Conservation (phyloP, 2,329 filamentous ascomycete genomes). For the Calonectria ilicicola region DNA sequence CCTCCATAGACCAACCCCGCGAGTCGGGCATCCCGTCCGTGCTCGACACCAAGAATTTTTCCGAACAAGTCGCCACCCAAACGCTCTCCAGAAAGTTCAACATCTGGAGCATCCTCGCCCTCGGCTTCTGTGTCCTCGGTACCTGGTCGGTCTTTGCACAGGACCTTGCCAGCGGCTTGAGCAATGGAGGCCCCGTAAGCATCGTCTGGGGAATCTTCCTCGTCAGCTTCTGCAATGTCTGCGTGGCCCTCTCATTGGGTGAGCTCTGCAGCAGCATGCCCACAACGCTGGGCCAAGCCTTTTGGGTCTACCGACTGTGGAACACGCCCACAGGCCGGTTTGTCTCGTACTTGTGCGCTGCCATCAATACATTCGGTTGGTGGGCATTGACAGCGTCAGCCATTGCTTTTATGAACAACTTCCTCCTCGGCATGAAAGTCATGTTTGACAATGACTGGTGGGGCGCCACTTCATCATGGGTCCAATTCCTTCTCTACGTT, state of each 20-base stretch:
- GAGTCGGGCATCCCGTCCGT: background rate
- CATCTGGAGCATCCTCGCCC: constrained; percentile 65
- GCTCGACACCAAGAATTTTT: background rate
- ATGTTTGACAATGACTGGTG: constrained; percentile 63
- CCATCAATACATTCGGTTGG: constrained; percentile 71
- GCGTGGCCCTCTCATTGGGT: constrained; percentile 65
- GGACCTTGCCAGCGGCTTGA: constrained; percentile 57
- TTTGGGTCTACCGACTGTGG: constrained; percentile 58
- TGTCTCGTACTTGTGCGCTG: constrained; percentile 67
- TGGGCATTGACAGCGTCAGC: constrained; percentile 68
- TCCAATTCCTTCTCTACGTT: constrained; percentile 67
- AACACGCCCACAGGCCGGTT: constrained; percentile 58
- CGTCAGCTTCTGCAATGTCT: constrained; percentile 63
- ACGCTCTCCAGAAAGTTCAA: constrained; percentile 60
- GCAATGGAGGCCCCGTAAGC: constrained; percentile 63
- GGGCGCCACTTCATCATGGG: constrained; percentile 58
- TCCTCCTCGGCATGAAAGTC: constrained; percentile 66
- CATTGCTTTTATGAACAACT: constrained; percentile 68
- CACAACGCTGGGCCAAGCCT: constrained; percentile 69
- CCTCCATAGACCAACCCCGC: background rate
- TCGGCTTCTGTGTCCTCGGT: constrained; percentile 68
- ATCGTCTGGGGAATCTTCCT: constrained; percentile 67
- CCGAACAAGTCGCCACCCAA: constrained; percentile 33
- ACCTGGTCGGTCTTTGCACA: constrained; percentile 70
- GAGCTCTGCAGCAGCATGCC: constrained; percentile 70